Percentiles rank a stretch among this genome's conserved stretches.
phyloP scores from a whole-genome alignment of 2,329 filamentous ascomycete species.

The Apiospora rasikravindrae region DNA sequence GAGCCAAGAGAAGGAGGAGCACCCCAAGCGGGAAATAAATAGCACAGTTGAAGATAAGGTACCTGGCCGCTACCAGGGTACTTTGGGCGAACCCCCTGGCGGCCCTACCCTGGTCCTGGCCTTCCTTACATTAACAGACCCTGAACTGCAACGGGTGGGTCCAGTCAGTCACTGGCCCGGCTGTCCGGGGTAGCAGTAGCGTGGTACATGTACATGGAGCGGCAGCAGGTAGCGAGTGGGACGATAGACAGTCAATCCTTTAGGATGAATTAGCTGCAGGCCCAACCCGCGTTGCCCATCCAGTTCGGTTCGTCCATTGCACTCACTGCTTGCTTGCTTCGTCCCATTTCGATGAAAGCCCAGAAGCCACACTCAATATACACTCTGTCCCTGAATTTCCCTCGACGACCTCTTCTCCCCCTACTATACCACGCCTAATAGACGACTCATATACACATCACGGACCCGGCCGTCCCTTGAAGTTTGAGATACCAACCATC shows the following conservation, averaged over 20 bases:
- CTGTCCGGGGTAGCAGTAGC: slow-evolving; percentile 16
- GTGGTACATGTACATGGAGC: slow-evolving; percentile 10
- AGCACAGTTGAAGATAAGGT: slow-evolving; percentile 10
- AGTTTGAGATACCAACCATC: slow-evolving; percentile 10
- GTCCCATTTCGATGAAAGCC: slow-evolving; percentile 7
- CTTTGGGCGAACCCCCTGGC: neutral
- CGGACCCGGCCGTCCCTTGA: slow-evolving; percentile 4
- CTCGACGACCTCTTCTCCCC: neutral
- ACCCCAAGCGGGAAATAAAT: neutral
- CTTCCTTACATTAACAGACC: slow-evolving; percentile 14
- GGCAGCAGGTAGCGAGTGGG: slow-evolving; percentile 7
- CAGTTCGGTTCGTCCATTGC: no score
- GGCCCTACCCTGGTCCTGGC: neutral
- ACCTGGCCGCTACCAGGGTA: neutral
- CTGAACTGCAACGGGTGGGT: slow-evolving; percentile 7
- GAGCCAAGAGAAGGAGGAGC: neutral
- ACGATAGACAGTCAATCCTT: slow-evolving; percentile 11
- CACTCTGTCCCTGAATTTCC: slow-evolving; percentile 17
- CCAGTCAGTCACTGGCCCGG: neutral
- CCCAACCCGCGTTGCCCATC: slow-evolving; percentile 11
- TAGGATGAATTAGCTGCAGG: slow-evolving; percentile 14
- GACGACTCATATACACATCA: slow-evolving; percentile 13
- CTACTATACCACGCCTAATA: neutral
- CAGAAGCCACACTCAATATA: slow-evolving; percentile 17
- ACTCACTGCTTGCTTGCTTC: neutral